A percentile compares a stretch with the other conserved stretches of the same genome.
Conservation (phyloP, 2,329 filamentous ascomycete species). For the Colletotrichum kahawae region DNA sequence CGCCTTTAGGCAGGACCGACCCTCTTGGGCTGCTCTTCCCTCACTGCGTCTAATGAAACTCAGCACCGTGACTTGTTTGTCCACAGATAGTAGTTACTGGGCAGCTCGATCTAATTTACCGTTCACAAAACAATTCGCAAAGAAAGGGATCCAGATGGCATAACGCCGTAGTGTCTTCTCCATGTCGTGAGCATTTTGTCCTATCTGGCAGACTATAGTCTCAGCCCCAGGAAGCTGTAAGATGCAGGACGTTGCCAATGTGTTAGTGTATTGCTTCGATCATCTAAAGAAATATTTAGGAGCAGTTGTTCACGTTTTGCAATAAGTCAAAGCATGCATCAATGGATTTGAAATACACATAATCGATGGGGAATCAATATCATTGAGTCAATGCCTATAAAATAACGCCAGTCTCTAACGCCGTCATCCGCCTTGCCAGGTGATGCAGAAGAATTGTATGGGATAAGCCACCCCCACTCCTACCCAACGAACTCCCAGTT, state of each 20-base stretch:
- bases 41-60: accelerated
- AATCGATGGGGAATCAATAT: slow-evolving; percentile 7
- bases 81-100: accelerated
- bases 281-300: neutral
- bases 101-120: neutral
- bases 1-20: neutral
- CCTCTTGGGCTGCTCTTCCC: neutral
- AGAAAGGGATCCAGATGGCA: neutral
- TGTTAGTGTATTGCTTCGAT: accelerated
- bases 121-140: neutral
- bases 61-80: neutral
- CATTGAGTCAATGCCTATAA: slow-evolving; percentile 19
- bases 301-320: neutral
- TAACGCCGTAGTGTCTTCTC: neutral
- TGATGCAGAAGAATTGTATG: slow-evolving; percentile 19
- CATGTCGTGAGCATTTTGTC: neutral
- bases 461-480: neutral
- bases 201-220: accelerated
- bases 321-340: neutral
- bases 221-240: neutral
- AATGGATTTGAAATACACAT: neutral
- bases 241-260: accelerated
- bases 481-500: slow-evolving; percentile 13
- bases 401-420: slow-evolving; percentile 14
- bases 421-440: slow-evolving; percentile 19